Base-by-base conservation (phyloP, 768 basidiomycete genomes). In the Trametes meyenii region DNA sequence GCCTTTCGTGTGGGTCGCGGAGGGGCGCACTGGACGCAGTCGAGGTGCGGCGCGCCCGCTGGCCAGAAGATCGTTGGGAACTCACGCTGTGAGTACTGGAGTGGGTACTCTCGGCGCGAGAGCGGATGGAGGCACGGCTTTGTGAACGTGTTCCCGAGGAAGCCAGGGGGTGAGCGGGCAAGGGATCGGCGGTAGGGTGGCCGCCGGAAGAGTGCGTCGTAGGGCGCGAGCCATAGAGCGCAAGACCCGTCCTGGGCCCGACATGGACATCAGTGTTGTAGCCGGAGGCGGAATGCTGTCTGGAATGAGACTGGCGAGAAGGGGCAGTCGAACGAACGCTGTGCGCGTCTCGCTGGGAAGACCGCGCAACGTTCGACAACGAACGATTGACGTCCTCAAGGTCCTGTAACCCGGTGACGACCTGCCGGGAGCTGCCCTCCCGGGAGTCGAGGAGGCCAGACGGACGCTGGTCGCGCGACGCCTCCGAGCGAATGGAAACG, bases 141-240 rank as follows among this genome's bases (percentile, higher is more conserved):
- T 38, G 57, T 3, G 62, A 49, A 6, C 58, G 40, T 1, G 49
- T 38, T 8, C 45, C 36, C 10, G 49, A 36, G n/a, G 43, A 24
- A 2, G 46, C 48, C 19, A 53, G 50, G 23, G 50, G 61, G 19
- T 53, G 24, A 5, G 42, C 21, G 10, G 51, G 53, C 12, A 54
- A 55, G 38, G 52, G 56, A 0, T 46, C 58, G 26, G 24, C 19
- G 11, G 58, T 44, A 17, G 48, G 35, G 33, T 23, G 40, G 14
- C 39, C 29, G 54, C 58, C 50, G 21, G 62, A 33, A 26, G 39
- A 26, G 5, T 56, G 49, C n/a, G 62, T 52, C 2, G 42, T 35
- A 16, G 60, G 58, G 3, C 63, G 35, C 13, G 63, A 67, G 61
- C 58, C 49, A 36, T 67, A 67, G 23, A 67, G 40, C 14, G 63